Conservation (phyloP, 1,284 basidiomycete genomes). For the Athelia sp. region DNA sequence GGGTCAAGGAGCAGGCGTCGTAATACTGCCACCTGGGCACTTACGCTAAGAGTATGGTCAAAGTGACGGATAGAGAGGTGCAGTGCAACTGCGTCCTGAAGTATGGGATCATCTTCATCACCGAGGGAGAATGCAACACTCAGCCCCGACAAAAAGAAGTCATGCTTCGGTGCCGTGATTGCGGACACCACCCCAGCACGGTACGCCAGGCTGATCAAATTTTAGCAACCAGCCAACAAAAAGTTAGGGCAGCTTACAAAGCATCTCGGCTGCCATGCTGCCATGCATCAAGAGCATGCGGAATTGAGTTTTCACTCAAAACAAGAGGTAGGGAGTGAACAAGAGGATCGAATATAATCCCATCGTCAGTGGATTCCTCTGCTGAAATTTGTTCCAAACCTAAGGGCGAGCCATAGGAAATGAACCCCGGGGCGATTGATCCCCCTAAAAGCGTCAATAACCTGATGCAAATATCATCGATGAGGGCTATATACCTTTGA, state of each 20-base stretch:
- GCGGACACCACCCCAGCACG: slow-evolving; percentile 55
- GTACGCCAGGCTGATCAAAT: slow-evolving; percentile 48
- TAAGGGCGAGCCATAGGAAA: slow-evolving; percentile 29
- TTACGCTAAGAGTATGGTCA: slow-evolving; percentile 25
- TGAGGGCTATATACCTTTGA: slow-evolving; percentile 29
- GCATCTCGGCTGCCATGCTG: slow-evolving; percentile 9
- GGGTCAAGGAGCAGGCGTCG: slow-evolving; percentile 56
- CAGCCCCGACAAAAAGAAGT: slow-evolving; percentile 60
- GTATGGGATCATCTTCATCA: slow-evolving; percentile 61
- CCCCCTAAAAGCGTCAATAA: slow-evolving; percentile 20
- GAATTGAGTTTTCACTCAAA: background rate
- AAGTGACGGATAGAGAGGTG: slow-evolving; percentile 46
- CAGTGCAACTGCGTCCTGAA: slow-evolving; percentile 55
- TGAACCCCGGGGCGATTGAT: slow-evolving; percentile 37
- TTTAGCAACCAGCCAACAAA: background rate
- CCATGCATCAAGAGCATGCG: slow-evolving; percentile 8
- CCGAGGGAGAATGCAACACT: slow-evolving; percentile 63
- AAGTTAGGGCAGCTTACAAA: slow-evolving; percentile 3
- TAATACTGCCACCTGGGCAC: slow-evolving; percentile 44
- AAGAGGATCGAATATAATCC: slow-evolving; percentile 19
- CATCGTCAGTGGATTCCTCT: slow-evolving; percentile 44
- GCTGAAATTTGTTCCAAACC: slow-evolving; percentile 31
- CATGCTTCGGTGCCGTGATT: slow-evolving; percentile 56
- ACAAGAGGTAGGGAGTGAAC: slow-evolving; percentile 3
- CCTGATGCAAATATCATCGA: slow-evolving; percentile 1